These are phyloP conservation scores for Ammopiptanthus mongolicus DNA, from an alignment of 306 rosid genomes.

Conservation along the genomic window DNA sequence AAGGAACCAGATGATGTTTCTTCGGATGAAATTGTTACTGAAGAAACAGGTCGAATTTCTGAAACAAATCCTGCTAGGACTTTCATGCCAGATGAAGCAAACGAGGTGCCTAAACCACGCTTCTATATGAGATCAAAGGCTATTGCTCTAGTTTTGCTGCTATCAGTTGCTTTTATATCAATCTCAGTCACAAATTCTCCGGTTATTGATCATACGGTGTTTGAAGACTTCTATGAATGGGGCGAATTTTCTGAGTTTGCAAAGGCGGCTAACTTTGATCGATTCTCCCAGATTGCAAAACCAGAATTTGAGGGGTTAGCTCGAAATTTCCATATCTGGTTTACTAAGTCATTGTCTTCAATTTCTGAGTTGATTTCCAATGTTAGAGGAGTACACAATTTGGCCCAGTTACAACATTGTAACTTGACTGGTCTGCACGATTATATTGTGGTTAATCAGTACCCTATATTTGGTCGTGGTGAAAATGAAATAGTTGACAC, in stretches of 20 bases:
- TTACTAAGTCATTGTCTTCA: constrained; percentile 22
- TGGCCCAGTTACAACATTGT: constrained; percentile 32
- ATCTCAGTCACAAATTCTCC: constrained; percentile 31
- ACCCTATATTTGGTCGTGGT: constrained; percentile 22
- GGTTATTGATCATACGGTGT: constrained; percentile 23
- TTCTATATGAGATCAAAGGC: constrained; percentile 35
- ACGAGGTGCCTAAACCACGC: constrained; percentile 23
- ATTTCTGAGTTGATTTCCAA: constrained; percentile 32
- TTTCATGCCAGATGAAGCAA: constrained; percentile 17
- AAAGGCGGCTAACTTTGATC: constrained; percentile 36
- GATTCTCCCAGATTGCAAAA: constrained; percentile 34
- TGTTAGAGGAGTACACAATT: constrained; percentile 30
- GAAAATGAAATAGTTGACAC: constrained; percentile 7
- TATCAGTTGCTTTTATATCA: constrained; percentile 36
- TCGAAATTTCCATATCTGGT: constrained; percentile 18
- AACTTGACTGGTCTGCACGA: constrained; percentile 46
- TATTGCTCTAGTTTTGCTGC: constrained; percentile 38
- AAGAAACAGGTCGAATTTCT: constrained; percentile 30
- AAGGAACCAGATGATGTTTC: constrained; percentile 49
- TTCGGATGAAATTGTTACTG: constrained; percentile 25
- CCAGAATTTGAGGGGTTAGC: constrained; percentile 2
- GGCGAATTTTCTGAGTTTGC: constrained; percentile 35
- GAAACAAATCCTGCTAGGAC: constrained; percentile 21
- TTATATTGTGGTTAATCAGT: constrained; percentile 13
- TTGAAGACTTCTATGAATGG: constrained; percentile 26